Conservation (phyloP, 2,329 filamentous ascomycete species). For the Scorias spongiosa region DNA sequence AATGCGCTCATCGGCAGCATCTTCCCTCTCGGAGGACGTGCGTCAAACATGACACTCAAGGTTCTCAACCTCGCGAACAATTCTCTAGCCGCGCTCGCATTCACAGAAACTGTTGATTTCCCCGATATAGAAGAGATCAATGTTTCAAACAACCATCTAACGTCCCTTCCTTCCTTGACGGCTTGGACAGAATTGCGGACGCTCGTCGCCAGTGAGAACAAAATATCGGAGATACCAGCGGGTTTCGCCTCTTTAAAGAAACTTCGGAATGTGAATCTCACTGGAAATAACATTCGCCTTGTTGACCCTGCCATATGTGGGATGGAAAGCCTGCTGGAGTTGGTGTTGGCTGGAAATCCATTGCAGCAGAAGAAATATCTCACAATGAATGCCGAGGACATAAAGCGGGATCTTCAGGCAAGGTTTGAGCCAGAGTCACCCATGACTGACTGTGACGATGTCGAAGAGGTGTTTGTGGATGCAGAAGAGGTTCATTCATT, state of each 20-base stretch:
- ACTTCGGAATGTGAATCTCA: slow-evolving; percentile 66
- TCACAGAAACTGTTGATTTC: slow-evolving; percentile 39
- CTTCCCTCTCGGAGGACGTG: slow-evolving; percentile 38
- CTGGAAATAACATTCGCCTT: slow-evolving; percentile 64
- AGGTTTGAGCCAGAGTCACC: slow-evolving; percentile 43
- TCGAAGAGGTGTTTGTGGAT: slow-evolving; percentile 6
- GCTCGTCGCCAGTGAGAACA: slow-evolving; percentile 69
- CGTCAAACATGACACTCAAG: slow-evolving; percentile 49
- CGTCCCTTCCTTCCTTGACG: slow-evolving; percentile 55
- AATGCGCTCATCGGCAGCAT: slow-evolving; percentile 64
- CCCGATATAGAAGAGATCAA: slow-evolving; percentile 60
- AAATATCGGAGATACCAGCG: slow-evolving; percentile 56
- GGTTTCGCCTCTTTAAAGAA: slow-evolving; percentile 55
- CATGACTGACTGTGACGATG: neutral
- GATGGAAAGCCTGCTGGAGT: slow-evolving; percentile 62
- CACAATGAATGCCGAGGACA: slow-evolving; percentile 61
- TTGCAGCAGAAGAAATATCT: slow-evolving; percentile 76
- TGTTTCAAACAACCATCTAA: slow-evolving; percentile 68
- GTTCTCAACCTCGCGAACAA: slow-evolving; percentile 67
- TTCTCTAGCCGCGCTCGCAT: slow-evolving; percentile 42
- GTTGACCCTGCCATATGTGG: slow-evolving; percentile 62
- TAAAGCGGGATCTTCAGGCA: slow-evolving; percentile 58
- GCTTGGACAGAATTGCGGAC: slow-evolving; percentile 59
- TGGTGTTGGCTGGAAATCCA: slow-evolving; percentile 78
- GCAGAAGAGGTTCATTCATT: slow-evolving; percentile 3